Percentiles rank a stretch among this genome's conserved stretches.
Conservation (phyloP, 2,329 filamentous ascomycete genomes). For the Aspergillus luchuensis region DNA sequence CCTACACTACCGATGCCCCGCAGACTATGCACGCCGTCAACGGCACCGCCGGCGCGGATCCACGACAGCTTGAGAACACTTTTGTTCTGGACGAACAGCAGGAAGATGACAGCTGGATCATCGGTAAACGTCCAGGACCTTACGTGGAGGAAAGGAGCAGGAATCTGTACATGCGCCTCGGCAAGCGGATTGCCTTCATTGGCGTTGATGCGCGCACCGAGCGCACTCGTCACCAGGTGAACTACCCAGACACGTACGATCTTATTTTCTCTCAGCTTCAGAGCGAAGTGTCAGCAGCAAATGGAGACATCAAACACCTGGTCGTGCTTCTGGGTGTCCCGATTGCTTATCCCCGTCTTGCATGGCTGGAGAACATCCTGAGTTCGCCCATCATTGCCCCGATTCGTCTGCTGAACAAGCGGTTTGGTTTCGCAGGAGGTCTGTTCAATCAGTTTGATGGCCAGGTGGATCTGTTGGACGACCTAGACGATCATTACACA, state of each 20-base stretch:
- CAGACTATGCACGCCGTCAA: constrained; percentile 55
- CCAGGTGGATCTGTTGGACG: constrained; percentile 64
- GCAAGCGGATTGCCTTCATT: constrained; percentile 64
- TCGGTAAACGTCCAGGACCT: constrained; percentile 70
- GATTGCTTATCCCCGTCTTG: constrained; percentile 71
- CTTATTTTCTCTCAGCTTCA: constrained; percentile 60
- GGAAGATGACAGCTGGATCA: constrained; percentile 74
- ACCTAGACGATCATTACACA: constrained; percentile 76
- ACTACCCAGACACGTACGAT: constrained; percentile 70
- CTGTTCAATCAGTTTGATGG: constrained; percentile 95
- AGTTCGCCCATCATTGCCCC: constrained; percentile 83
- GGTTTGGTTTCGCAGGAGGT: constrained; percentile 81
- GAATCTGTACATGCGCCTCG: constrained; percentile 64
- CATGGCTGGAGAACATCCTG: constrained; percentile 95
- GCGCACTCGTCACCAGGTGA: constrained; percentile 89
- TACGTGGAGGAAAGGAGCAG: constrained; percentile 65
- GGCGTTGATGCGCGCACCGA: constrained; percentile 65
- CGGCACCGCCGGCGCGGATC: constrained; percentile 60
- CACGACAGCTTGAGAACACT: constrained; percentile 70
- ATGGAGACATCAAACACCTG: constrained; percentile 63
- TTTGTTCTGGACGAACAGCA: constrained; percentile 65
- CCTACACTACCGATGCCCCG: constrained; percentile 75
- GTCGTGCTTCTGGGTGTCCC: constrained; percentile 69
- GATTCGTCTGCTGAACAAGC: constrained; percentile 84
- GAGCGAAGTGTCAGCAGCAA: constrained; percentile 52